Evolutionary conservation across 371 early-diverging fungal genomes (phyloP).

Genomic region (Smittium culicis): DNA sequence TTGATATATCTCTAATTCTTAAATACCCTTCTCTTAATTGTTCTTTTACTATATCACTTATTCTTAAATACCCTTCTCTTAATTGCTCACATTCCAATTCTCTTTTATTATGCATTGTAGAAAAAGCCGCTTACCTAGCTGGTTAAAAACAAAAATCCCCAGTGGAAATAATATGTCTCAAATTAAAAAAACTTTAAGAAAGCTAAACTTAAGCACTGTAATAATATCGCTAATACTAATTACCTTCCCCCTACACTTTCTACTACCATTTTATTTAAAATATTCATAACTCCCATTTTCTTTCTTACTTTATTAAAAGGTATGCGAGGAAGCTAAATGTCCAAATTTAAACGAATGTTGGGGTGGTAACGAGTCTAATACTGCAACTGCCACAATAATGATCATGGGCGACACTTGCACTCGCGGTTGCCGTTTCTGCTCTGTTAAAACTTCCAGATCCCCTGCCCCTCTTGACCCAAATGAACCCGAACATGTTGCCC

Average conservation of each 20-base stretch:
- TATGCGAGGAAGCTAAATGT: slow-evolving; percentile 77
- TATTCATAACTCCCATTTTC: neutral
- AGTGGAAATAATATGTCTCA: slow-evolving; percentile 60
- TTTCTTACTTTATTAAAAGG: slow-evolving; percentile 12
- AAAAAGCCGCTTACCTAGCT: slow-evolving; percentile 63
- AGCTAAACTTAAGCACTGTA: slow-evolving; percentile 79
- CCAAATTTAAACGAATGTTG: slow-evolving; percentile 97
- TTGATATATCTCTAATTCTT: neutral
- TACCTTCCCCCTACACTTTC: neutral
- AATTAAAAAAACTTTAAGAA: slow-evolving; percentile 81
- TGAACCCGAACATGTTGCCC: slow-evolving; percentile 91
- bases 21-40: neutral
- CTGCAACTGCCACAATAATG: slow-evolving; percentile 98
- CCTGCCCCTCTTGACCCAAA: slow-evolving; percentile 80
- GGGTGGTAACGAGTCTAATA: slow-evolving; percentile 91
- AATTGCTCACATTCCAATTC: neutral
- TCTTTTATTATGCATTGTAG: neutral
- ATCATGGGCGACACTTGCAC: slow-evolving; percentile 98
- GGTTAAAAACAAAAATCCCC: slow-evolving; percentile 91
- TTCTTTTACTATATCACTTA: neutral
- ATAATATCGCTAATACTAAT: too few species aligned
- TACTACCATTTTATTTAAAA: neutral
- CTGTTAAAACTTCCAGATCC: slow-evolving; percentile 84
- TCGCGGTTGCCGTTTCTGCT: slow-evolving; percentile 94
- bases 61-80: too few species aligned